Conservation (phyloP, 2,329 filamentous ascomycete species). For the Lasiodiplodia theobromae region DNA sequence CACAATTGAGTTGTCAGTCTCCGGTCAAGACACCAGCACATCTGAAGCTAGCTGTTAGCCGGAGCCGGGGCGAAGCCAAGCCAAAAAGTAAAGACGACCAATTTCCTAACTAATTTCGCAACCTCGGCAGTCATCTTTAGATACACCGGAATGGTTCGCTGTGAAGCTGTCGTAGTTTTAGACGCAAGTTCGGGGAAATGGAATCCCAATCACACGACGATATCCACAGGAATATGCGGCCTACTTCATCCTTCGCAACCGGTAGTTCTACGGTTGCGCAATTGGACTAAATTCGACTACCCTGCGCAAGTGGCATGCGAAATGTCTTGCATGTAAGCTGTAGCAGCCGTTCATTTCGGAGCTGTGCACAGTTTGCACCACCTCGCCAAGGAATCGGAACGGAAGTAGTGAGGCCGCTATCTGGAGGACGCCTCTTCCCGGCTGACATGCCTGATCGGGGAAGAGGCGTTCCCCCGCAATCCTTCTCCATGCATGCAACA, state of each 20-base stretch:
- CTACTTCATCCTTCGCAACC: too few species aligned
- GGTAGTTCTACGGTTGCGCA: too few species aligned
- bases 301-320: too few species aligned
- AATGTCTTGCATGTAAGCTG: too few species aligned
- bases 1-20: not conserved
- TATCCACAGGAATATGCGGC: too few species aligned
- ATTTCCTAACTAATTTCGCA: not conserved
- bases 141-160: not conserved
- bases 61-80: not conserved
- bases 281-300: too few species aligned
- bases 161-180: too few species aligned
- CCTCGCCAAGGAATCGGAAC: not conserved
- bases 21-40: not conserved
- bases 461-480: conserved; percentile 14
- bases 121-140: too few species aligned
- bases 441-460: not conserved
- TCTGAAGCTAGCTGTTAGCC: not conserved
- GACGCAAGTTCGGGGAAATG: too few species aligned
- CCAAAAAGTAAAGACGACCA: not conserved
- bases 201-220: too few species aligned
- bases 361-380: not conserved
- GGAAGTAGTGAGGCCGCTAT: not conserved
- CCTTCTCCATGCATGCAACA: conserved; percentile 17
- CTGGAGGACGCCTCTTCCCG: conserved; percentile 1
- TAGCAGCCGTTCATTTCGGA: not conserved